phyloP scores from a whole-genome alignment of 2,329 filamentous ascomycete species.

The Orbilia oligospora region DNA sequence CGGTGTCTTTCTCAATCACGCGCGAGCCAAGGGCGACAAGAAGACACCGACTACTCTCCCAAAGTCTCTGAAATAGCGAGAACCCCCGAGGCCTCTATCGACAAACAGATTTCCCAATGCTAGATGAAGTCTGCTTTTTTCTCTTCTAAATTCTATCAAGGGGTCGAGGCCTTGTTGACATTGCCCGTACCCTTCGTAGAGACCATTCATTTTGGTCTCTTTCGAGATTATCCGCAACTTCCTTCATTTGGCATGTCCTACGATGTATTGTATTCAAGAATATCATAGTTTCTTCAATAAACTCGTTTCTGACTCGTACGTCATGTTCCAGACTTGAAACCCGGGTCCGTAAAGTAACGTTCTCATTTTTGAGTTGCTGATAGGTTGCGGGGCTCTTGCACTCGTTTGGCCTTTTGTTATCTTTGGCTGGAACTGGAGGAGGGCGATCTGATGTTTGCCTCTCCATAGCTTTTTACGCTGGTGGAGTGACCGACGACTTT shows the following conservation, averaged over 20 bases:
- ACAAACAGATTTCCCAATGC: neutral
- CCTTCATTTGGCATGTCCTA: neutral
- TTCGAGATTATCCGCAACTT: neutral
- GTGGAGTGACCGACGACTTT: neutral
- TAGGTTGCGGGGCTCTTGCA: neutral
- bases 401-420: neutral
- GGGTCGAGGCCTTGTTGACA: neutral
- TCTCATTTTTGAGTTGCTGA: neutral
- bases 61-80: neutral
- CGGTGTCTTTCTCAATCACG: neutral
- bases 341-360: neutral
- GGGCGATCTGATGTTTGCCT: neutral
- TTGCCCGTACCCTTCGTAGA: neutral
- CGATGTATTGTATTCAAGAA: neutral
- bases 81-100: neutral
- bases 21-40: neutral
- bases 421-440: neutral
- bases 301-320: neutral
- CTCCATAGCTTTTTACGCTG: neutral
- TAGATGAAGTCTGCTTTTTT: neutral
- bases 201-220: conserved; percentile 1
- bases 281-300: neutral
- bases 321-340: neutral
- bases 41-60: neutral
- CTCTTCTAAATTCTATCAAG: neutral